Evolutionary conservation across 2,329 filamentous ascomycete genomes (phyloP), one percentile per base, ranked within the genome.

Genomic region (Colletotrichum sp.): DNA sequence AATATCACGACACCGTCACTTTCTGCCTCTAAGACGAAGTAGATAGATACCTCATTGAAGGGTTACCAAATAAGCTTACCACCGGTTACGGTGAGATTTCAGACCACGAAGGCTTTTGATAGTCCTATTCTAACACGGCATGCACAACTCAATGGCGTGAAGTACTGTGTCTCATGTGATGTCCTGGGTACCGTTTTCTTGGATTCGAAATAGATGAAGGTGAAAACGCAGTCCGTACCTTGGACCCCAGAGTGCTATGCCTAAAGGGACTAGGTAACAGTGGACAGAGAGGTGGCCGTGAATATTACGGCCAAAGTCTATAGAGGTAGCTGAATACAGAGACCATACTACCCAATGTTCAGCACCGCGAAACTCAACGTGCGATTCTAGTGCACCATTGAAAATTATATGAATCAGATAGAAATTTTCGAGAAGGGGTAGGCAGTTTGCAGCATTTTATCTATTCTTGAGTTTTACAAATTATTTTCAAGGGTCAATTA

Each of bases 341-440:
- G 43, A 52, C 16, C 43, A 52, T 6, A 52, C 10, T 52, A 21
- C 13, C n/a, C 10, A 7, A 52, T 52, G 4, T n/a, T 2, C 2
- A 1, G n/a, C n/a, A 21, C 43, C n/a, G 10, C 10, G 5, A 52
- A 21, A 12, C 43, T 52, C 43, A 13, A 21, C 5, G n/a, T 52
- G 43, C 6, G n/a, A 4, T 52, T 21, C n/a, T 21, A 12, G 12
- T 24, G 43, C 43, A 52, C 4, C 1, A 52, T 21, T 21, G 4
- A 1, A 7, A 3, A 52, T 13, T 7, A 21, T 21, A 52, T 7
- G 3, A 52, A 52, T 13, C n/a, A 52, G 5, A 52, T 1, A 13
- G 6, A 7, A 13, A 13, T 52, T 4, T 6, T 3, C 1, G 3
- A 12, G 12, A 4, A 10, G 4, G 12, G 2, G n/a, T 24, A 7